These are phyloP conservation scores for Candida mattraensis DNA, from an alignment of 805 yeast species.

Conservation along the genomic window DNA sequence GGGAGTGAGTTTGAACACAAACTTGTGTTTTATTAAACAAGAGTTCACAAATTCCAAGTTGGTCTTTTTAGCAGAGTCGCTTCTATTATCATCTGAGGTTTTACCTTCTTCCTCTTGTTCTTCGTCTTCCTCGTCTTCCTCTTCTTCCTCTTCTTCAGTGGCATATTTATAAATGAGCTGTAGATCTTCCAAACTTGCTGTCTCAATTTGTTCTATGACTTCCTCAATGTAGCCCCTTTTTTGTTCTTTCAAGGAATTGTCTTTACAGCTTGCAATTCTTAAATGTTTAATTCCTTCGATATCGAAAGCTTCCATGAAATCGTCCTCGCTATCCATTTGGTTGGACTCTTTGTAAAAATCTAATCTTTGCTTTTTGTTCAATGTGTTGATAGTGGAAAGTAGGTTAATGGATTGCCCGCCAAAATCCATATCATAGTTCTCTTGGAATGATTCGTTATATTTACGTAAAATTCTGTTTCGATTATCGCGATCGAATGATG, in stretches of 20 bases:
- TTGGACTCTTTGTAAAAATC: conserved; percentile 20
- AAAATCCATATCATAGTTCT: conserved; percentile 21
- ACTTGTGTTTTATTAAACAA: conserved; percentile 10
- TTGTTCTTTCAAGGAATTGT: conserved; percentile 8
- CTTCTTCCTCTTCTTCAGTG: conserved; percentile 11
- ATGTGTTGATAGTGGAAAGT: conserved; percentile 16
- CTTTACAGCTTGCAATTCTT: conserved; percentile 3
- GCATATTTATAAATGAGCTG: conserved; percentile 14
- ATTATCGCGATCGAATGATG: conserved; percentile 6
- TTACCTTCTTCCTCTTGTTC: conserved; percentile 3
- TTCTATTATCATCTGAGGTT: not conserved
- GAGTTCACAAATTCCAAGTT: conserved; percentile 12
- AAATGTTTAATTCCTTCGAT: conserved; percentile 12
- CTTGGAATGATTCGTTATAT: conserved; percentile 20
- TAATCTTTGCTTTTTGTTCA: conserved; percentile 20
- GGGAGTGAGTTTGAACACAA: conserved; percentile 11
- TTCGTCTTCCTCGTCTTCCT: conserved; percentile 5
- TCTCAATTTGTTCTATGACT: conserved; percentile 9
- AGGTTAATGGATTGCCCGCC: conserved; percentile 17
- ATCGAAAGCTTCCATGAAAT: conserved; percentile 21
- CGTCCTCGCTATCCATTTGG: conserved; percentile 19
- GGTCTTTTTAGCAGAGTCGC: not conserved
- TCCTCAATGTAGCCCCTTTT: conserved; percentile 12
- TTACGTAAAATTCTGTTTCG: conserved; percentile 11
- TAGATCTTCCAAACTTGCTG: conserved; percentile 12